Evolutionary conservation across 345 rosid genomes (phyloP).

Genomic region (Ricinus communis): DNA sequence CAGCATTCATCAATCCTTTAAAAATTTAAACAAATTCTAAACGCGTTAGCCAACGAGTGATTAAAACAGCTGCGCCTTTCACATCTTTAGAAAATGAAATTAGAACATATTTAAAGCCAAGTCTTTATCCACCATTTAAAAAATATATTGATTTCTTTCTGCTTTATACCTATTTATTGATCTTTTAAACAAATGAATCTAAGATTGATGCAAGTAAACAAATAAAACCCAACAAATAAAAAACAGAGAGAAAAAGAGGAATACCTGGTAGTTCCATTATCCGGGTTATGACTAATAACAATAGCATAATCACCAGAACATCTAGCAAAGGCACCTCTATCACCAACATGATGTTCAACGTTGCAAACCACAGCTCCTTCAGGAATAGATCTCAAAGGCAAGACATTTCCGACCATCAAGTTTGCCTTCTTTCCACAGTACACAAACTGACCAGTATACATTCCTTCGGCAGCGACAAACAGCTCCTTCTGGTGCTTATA

Average conservation of each 20-base stretch:
- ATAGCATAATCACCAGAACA: slow-evolving; percentile 65
- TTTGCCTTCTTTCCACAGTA: slow-evolving; percentile 60
- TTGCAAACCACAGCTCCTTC: slow-evolving; percentile 77
- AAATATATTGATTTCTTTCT: too few relatives aligned
- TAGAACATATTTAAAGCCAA: too few relatives aligned
- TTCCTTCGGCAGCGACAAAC: slow-evolving; percentile 64
- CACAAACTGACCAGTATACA: slow-evolving; percentile 57
- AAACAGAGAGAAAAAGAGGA: not conserved
- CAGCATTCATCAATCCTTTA: too few relatives aligned
- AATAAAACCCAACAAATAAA: too few relatives aligned
- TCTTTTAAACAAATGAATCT: not conserved
- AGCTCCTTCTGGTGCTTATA: slow-evolving; percentile 71
- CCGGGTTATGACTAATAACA: slow-evolving; percentile 65
- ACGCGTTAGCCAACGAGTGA: too few relatives aligned
- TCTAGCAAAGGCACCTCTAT: slow-evolving; percentile 62
- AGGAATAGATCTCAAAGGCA: slow-evolving; percentile 56
- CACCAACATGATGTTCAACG: slow-evolving; percentile 75
- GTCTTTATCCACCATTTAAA: too few relatives aligned
- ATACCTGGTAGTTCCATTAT: slow-evolving; percentile 62
- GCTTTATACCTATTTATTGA: too few relatives aligned
- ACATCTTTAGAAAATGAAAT: too few relatives aligned
- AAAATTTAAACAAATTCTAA: too few relatives aligned
- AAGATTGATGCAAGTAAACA: not conserved
- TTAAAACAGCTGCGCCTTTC: too few relatives aligned
- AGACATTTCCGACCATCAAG: slow-evolving; percentile 53